These are phyloP conservation scores for Aspergillus floridensis DNA, from an alignment of 2,329 filamentous ascomycete genomes.

Conservation along the genomic window DNA sequence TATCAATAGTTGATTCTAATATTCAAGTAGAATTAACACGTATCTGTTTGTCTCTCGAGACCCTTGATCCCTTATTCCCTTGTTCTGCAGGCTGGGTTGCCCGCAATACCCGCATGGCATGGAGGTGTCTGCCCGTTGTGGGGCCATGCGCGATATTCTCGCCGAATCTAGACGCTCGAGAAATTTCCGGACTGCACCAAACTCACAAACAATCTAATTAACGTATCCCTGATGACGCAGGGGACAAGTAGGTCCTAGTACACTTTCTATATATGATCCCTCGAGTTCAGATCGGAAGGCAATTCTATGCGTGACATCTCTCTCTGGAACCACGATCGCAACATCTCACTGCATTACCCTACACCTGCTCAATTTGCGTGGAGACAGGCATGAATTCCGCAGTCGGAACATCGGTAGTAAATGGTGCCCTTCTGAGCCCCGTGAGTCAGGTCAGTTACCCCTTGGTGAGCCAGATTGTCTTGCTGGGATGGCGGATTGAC, in stretches of 20 bases:
- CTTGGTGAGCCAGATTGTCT: background rate
- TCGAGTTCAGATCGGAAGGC: background rate
- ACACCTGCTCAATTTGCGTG: background rate
- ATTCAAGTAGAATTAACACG: too few species aligned
- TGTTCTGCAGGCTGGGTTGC: background rate
- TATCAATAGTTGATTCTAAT: too few species aligned
- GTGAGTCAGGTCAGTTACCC: background rate
- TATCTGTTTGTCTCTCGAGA: too few species aligned
- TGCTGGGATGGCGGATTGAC: background rate
- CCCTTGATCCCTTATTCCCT: too few species aligned
- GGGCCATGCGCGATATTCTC: background rate
- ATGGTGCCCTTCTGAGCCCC: background rate
- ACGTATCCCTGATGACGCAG: too few species aligned
- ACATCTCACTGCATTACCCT: too few species aligned
- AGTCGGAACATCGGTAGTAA: background rate
- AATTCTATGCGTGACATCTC: background rate
- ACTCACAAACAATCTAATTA: too few species aligned
- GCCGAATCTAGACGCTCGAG: background rate
- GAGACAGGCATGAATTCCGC: background rate
- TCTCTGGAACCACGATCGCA: too few species aligned
- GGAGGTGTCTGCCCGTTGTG: background rate
- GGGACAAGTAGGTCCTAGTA: background rate
- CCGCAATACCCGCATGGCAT: background rate
- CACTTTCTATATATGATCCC: background rate
- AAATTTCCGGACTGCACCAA: too few species aligned